Conservation (phyloP, 2,329 filamentous ascomycete genomes). For the Colletotrichum godetiae region DNA sequence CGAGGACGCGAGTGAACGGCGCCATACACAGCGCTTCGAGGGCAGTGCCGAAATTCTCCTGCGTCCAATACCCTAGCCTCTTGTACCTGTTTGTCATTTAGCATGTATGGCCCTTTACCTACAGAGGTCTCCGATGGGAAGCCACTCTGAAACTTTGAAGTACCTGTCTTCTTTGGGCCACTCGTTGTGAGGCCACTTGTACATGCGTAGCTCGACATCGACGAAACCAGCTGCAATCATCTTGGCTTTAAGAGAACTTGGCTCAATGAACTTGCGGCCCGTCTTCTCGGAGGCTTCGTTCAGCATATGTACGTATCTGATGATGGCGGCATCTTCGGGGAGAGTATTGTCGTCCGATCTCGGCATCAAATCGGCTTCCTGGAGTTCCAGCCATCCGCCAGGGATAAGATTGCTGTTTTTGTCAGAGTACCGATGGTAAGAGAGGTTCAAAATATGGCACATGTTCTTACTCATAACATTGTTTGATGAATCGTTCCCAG, state of each 20-base stretch:
- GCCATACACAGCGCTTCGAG: slow-evolving; percentile 48
- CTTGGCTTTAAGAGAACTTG: slow-evolving; percentile 40
- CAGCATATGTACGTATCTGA: slow-evolving; percentile 38
- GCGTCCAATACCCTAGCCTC: slow-evolving; percentile 38
- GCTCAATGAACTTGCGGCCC: slow-evolving; percentile 41
- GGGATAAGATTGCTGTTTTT: slow-evolving; percentile 46
- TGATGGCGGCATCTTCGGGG: slow-evolving; percentile 23
- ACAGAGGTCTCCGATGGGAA: background rate
- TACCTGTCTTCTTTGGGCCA: slow-evolving; percentile 31
- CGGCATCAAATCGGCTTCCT: slow-evolving; percentile 42
- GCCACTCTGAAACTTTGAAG: background rate
- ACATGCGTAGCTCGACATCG: slow-evolving; percentile 28
- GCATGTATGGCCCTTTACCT: slow-evolving; percentile 41
- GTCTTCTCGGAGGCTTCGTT: slow-evolving; percentile 35
- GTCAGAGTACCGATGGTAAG: background rate
- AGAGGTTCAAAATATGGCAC: too few relatives aligned
- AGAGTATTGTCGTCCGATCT: slow-evolving; percentile 39
- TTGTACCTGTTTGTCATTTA: slow-evolving; percentile 6
- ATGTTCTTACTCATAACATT: slow-evolving; percentile 50
- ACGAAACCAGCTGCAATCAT: slow-evolving; percentile 42
- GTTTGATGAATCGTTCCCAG: slow-evolving; percentile 58
- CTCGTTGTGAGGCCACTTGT: slow-evolving; percentile 34
- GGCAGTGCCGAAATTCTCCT: slow-evolving; percentile 45
- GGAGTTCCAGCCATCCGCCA: slow-evolving; percentile 54
- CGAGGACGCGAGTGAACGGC: slow-evolving; percentile 46